Evolutionary conservation across 2,329 filamentous ascomycete species (phyloP), one percentile per base, ranked within the genome.

Genomic region (Cercospora brassicicola): DNA sequence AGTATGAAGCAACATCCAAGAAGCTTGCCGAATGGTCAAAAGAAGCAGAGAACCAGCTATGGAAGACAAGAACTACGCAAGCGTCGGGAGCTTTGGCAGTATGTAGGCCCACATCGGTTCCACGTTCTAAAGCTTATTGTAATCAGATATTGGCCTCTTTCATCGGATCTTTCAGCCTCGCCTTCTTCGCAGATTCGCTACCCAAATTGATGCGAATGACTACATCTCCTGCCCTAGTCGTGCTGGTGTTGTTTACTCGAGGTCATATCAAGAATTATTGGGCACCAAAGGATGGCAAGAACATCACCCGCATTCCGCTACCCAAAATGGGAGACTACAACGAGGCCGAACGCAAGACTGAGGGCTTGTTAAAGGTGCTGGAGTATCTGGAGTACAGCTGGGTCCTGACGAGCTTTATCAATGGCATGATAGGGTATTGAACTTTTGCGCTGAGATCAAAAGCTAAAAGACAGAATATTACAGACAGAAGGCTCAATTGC

Each of bases 11-110:
- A n/a, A 79, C 78, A 28, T 75, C 76, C 53, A 77, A 84, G 72
- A 83, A 81, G 70, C 78, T 81, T 15, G 82, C 83, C 8, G 78
- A 82, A 69, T 80, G 81, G 74, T 84, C 82, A 2, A 78, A 78
- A 31, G 78, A 79, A 45, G 82, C 81, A 7, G 80, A 76, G 42
- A 70, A 76, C 5, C 80, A 84, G 71, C 74, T 84, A 23, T 75
- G 79, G 71, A 80, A 80, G 72, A 84, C 83, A 3, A 77, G 82
- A 62, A 79, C 77, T 0, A 85, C 82, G 0, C 82, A 83, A 67
- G 78, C 78, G 1, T 77, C 78, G 51, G 81, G 78, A 10, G 79
- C 80, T 26, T 45, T 80, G 13, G 76, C 81, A 11, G 79, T 84
- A 71, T 48, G 74, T 70, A 9, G 8, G 13, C 3, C 20, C 28